These are phyloP conservation scores for Microdochium bolleyi DNA, from an alignment of 2,329 filamentous ascomycete species.

Conservation along the genomic window DNA sequence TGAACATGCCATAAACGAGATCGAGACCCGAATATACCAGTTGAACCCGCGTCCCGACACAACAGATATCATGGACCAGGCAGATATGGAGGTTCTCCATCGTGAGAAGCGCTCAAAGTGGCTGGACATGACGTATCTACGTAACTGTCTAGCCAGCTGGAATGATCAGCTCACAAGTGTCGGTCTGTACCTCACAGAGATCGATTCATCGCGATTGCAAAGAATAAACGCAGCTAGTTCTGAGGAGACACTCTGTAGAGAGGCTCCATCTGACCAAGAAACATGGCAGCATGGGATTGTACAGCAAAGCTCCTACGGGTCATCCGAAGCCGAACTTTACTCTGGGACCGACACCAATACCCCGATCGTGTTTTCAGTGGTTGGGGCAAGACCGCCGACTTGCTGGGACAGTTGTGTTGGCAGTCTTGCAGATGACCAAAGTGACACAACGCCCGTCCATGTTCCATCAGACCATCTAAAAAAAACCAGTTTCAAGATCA, in stretches of 20 bases:
- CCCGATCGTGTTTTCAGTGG: no score
- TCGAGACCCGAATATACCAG: slow-evolving; percentile 14
- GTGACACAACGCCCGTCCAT: no score
- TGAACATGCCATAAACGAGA: slow-evolving; percentile 9
- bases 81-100: slow-evolving; percentile 2
- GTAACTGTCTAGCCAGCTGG: slow-evolving; percentile 16
- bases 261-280: no score
- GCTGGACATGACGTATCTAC: slow-evolving; percentile 15
- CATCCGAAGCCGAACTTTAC: no score
- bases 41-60: slow-evolving; percentile 5
- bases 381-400: no score
- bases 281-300: no score
- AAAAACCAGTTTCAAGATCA: slow-evolving; percentile 7
- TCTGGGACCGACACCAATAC: no score
- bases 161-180: slow-evolving; percentile 13
- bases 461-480: slow-evolving; percentile 1
- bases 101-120: slow-evolving; percentile 10
- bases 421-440: no score
- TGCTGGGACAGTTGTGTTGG: no score
- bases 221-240: no score
- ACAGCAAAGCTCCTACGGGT: no score
- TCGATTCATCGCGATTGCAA: neutral
- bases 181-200: slow-evolving; percentile 5
- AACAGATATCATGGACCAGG: slow-evolving; percentile 1
- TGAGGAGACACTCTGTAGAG: no score